These are phyloP conservation scores for Pseudocercospora vitis DNA, from an alignment of 2,329 filamentous ascomycete genomes.

Conservation along the genomic window DNA sequence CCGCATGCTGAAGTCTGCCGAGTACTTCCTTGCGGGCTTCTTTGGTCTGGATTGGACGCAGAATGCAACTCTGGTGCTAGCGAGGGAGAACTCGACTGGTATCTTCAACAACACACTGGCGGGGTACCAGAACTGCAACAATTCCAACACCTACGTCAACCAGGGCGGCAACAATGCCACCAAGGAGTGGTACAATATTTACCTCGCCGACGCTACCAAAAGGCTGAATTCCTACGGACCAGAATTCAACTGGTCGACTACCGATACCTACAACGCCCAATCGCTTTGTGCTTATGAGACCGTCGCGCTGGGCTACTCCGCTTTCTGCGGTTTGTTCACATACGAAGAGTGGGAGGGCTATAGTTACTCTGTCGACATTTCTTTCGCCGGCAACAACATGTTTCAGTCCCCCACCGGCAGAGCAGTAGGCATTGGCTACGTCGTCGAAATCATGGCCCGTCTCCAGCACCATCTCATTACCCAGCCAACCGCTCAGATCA, in stretches of 20 bases:
- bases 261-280: conserved; percentile 67
- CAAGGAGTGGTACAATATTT: conserved; percentile 61
- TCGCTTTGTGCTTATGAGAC: conserved; percentile 76
- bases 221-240: conserved; percentile 53
- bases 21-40: conserved; percentile 77
- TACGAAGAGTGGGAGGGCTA: conserved; percentile 69
- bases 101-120: conserved; percentile 67
- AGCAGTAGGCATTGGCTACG: conserved; percentile 71
- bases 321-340: conserved; percentile 72
- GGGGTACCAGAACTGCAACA: conserved; percentile 66
- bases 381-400: conserved; percentile 59
- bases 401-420: conserved; percentile 67
- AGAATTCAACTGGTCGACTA: conserved; percentile 58
- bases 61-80: conserved; percentile 48
- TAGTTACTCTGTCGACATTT: conserved; percentile 68
- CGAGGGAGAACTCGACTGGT: conserved; percentile 58
- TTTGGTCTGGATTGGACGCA: conserved; percentile 71
- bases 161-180: conserved; percentile 55
- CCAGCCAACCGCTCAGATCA: conserved; percentile 49
- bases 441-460: conserved; percentile 70
- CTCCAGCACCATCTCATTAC: conserved; percentile 60
- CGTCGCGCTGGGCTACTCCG: conserved; percentile 71
- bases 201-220: conserved; percentile 63
- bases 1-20: conserved; percentile 73
- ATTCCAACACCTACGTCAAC: conserved; percentile 53